These are phyloP conservation scores for Pyrenophora teres DNA, from an alignment of 2,329 filamentous ascomycete genomes.

Conservation along the genomic window DNA sequence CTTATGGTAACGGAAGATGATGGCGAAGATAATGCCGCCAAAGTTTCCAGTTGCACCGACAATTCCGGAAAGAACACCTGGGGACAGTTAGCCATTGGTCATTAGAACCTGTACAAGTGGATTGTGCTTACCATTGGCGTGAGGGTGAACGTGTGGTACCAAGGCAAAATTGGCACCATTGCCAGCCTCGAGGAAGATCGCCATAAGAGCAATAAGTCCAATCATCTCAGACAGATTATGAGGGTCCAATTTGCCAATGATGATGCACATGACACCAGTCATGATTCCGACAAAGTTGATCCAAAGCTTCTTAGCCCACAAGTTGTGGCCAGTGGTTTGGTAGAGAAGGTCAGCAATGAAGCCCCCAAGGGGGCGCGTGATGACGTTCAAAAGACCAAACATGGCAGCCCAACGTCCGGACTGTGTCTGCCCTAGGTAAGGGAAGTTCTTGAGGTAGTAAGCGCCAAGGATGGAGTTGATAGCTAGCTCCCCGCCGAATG, in stretches of 20 bases:
- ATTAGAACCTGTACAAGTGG: background rate
- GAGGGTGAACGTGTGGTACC: slow-evolving; percentile 83
- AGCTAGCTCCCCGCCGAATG: slow-evolving; percentile 64
- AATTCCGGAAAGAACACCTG: slow-evolving; percentile 70
- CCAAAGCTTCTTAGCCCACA: slow-evolving; percentile 69
- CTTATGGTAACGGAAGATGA: slow-evolving; percentile 78
- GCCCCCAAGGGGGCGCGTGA: slow-evolving; percentile 70
- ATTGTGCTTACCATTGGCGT: slow-evolving; percentile 68
- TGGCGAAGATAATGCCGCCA: slow-evolving; percentile 81
- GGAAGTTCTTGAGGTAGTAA: slow-evolving; percentile 64
- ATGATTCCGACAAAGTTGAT: slow-evolving; percentile 61
- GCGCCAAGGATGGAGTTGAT: slow-evolving; percentile 65
- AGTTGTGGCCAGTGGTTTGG: slow-evolving; percentile 50
- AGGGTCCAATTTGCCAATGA: slow-evolving; percentile 68
- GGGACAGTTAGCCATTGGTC: slow-evolving; percentile 15
- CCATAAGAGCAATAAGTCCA: slow-evolving; percentile 75
- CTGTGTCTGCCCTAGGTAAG: slow-evolving; percentile 58
- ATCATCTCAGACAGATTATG: slow-evolving; percentile 69
- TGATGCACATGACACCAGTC: slow-evolving; percentile 63
- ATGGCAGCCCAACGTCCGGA: slow-evolving; percentile 69
- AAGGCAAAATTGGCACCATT: slow-evolving; percentile 88
- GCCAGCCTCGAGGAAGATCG: slow-evolving; percentile 80
- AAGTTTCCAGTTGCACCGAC: slow-evolving; percentile 82
- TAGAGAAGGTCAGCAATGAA: slow-evolving; percentile 63
- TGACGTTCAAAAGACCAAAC: slow-evolving; percentile 75